These are phyloP conservation scores for Coemansia biformis DNA, from an alignment of 192 early-diverging fungal genomes.

Conservation along the genomic window DNA sequence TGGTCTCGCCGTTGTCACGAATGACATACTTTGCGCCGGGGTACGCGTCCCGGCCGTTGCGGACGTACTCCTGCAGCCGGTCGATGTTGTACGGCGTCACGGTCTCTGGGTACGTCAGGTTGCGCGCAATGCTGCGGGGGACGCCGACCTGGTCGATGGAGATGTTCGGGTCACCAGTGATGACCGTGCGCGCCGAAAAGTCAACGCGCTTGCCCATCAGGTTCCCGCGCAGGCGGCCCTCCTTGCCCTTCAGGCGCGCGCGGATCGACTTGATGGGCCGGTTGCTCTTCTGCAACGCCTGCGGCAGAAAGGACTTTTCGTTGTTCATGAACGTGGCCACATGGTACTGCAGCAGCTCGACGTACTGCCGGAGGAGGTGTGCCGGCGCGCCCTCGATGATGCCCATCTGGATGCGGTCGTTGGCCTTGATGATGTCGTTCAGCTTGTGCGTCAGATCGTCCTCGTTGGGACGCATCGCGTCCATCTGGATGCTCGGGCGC, in stretches of 20 bases:
- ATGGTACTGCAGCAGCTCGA: constrained; percentile 86
- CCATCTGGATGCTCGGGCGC: constrained; percentile 92
- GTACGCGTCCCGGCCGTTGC: constrained; percentile 86
- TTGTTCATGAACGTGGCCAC: constrained; percentile 98
- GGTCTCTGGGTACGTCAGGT: constrained; percentile 93
- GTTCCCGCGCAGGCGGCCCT: constrained; percentile 97
- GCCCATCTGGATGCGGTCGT: constrained; percentile 71
- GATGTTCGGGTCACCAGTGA: constrained; percentile 97
- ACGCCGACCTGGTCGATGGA: constrained; percentile 98
- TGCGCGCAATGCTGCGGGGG: constrained; percentile 92
- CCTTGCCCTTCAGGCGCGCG: constrained; percentile 96
- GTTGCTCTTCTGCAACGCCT: constrained; percentile 86
- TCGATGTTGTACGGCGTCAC: constrained; percentile 97
- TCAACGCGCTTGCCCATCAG: constrained; percentile 99
- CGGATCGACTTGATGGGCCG: constrained; percentile 94
- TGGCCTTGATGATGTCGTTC: constrained; percentile 89
- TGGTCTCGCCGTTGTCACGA: constrained; percentile 87
- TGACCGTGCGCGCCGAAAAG: constrained; percentile 98
- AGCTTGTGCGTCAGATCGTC: constrained; percentile 97
- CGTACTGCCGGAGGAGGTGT: constrained; percentile 85
- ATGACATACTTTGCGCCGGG: constrained; percentile 98
- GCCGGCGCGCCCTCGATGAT: constrained; percentile 83
- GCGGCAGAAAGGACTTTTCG: constrained; percentile 86
- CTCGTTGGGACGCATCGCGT: constrained; percentile 79
- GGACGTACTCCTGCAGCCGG: constrained; percentile 76